These are phyloP conservation scores for Trametes cingulata DNA, from an alignment of 768 basidiomycete genomes.

Conservation along the genomic window DNA sequence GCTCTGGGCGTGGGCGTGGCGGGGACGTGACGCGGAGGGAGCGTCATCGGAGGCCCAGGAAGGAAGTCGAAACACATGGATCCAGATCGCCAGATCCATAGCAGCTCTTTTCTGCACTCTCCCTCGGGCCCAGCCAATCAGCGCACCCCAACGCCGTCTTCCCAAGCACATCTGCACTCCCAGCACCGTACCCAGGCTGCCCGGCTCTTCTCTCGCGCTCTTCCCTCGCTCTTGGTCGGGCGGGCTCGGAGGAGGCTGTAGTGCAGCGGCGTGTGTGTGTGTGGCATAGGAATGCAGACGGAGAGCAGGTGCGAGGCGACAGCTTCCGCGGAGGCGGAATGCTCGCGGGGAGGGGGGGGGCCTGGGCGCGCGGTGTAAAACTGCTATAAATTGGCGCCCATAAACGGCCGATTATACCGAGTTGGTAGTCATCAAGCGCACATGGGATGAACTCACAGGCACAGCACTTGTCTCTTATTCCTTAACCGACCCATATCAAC, in stretches of 20 bases:
- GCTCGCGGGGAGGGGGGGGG: background rate
- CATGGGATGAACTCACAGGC: conserved; percentile 33
- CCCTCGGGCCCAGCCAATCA: conserved; percentile 2
- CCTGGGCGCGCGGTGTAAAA: conserved; percentile 6
- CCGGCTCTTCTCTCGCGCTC: background rate
- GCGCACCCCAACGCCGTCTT: no score
- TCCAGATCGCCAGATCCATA: conserved; percentile 21
- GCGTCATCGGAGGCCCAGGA: conserved; percentile 9
- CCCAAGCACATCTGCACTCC: background rate
- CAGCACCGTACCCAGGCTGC: background rate
- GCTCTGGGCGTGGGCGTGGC: background rate
- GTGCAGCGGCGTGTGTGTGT: conserved; percentile 7
- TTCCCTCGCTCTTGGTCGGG: background rate
- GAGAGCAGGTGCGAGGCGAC: background rate
- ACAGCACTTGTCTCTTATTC: conserved; percentile 19
- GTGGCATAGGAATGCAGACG: conserved; percentile 12
- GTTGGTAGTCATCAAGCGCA: conserved; percentile 20
- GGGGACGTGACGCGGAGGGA: conserved; percentile 8
- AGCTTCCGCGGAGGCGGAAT: conserved; percentile 1
- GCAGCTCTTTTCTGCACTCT: conserved; percentile 3
- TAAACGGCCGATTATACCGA: conserved; percentile 25
- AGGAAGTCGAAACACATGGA: background rate
- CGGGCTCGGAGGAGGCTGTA: background rate
- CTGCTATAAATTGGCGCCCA: conserved; percentile 26
- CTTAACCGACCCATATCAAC: conserved; percentile 19